These are phyloP conservation scores for Malassezia dermatis DNA, from an alignment of 1,284 basidiomycete genomes.

Conservation along the genomic window DNA sequence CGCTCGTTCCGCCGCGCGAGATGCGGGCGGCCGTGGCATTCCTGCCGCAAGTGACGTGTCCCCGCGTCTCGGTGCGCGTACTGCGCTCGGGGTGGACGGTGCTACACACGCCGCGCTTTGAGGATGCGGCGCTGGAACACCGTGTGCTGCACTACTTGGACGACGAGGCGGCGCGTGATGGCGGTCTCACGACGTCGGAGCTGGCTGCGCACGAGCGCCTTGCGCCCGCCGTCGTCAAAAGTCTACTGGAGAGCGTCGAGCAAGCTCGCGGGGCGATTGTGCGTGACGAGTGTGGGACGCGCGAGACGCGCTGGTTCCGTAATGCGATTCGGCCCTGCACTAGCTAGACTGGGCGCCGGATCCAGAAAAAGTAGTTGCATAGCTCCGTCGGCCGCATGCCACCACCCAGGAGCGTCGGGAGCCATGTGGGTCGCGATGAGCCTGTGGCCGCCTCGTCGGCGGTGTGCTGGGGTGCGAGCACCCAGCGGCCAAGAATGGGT, in stretches of 20 bases:
- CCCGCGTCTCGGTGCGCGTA: constrained; percentile 59
- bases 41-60: constrained; percentile 60
- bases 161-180: background rate
- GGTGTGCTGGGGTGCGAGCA: constrained; percentile 13
- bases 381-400: constrained; percentile 19
- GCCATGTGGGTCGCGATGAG: background rate
- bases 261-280: constrained; percentile 23
- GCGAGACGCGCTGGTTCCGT: constrained; percentile 31
- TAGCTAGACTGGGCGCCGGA: constrained; percentile 23
- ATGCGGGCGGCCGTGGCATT: constrained; percentile 64
- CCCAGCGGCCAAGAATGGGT: constrained; percentile 33
- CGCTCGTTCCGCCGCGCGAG: constrained; percentile 76
- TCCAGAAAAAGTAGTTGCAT: constrained; percentile 47
- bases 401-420: constrained; percentile 11
- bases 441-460: constrained; percentile 15
- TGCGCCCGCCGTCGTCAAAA: constrained; percentile 29
- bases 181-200: constrained; percentile 29
- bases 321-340: constrained; percentile 10
- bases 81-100: constrained; percentile 67
- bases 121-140: constrained; percentile 25
- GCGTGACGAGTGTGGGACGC: constrained; percentile 34
- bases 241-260: constrained; percentile 37
- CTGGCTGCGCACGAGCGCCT: constrained; percentile 28
- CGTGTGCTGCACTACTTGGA: constrained; percentile 24
- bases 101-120: constrained; percentile 63